These are phyloP conservation scores for Hypholoma sublateritium DNA, from an alignment of 768 basidiomycete species.

Conservation along the genomic window DNA sequence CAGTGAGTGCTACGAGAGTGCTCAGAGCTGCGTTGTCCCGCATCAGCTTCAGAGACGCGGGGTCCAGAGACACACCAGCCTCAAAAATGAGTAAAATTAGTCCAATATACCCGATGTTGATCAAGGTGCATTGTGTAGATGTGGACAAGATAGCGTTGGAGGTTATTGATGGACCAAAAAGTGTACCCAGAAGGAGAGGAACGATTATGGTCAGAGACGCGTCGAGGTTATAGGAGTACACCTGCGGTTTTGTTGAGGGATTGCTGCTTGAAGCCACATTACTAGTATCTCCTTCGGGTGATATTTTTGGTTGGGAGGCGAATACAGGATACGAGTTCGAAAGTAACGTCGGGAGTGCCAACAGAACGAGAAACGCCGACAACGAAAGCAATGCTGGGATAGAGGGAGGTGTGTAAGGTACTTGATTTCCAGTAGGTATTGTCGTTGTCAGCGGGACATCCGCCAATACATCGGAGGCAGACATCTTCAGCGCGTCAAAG, in stretches of 20 bases:
- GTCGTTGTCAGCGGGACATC: neutral
- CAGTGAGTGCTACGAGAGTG: conserved; percentile 46
- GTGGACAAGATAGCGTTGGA: conserved; percentile 47
- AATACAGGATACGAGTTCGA: conserved; percentile 38
- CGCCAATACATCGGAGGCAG: too few relatives aligned
- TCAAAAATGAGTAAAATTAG: conserved; percentile 55
- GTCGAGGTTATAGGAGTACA: neutral
- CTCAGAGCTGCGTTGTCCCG: conserved; percentile 48
- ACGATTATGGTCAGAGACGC: conserved; percentile 1
- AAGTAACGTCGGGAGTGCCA: conserved; percentile 46
- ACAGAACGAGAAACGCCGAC: conserved; percentile 53
- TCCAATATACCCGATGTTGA: conserved; percentile 41
- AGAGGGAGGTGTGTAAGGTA: conserved; percentile 27
- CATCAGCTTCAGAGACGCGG: conserved; percentile 32
- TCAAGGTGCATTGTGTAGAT: conserved; percentile 42
- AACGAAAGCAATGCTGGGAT: conserved; percentile 44
- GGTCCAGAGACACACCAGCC: conserved; percentile 57
- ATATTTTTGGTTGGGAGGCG: conserved; percentile 10
- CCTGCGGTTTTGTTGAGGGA: neutral
- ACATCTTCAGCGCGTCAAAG: too few relatives aligned
- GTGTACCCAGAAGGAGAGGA: conserved; percentile 2
- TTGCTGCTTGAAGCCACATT: too few relatives aligned
- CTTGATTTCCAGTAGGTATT: conserved; percentile 7
- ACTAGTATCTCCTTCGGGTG: neutral
- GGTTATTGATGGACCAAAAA: conserved; percentile 16